A percentile compares a stretch with the other conserved stretches of the same genome.
Evolutionary conservation across 306 rosid genomes (phyloP).

Genomic region (Vigna nakashimae): DNA sequence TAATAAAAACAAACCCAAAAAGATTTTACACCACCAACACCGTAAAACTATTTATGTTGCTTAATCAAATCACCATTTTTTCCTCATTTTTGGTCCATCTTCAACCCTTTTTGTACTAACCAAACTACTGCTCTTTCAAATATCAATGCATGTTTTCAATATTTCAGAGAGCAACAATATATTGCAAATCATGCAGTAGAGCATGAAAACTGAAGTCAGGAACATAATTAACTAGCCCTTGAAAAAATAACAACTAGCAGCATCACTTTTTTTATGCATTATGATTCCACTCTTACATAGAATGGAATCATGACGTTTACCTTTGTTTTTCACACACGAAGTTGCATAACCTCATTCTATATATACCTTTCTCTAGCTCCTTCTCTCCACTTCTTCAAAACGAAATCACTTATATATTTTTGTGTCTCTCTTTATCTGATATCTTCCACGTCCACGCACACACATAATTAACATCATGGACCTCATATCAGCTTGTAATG

Average conservation of each 20-base stretch:
- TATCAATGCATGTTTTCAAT: conserved; percentile 20
- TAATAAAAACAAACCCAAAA: conserved; percentile 20
- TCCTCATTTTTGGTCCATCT: no score
- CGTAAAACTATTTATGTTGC: neutral
- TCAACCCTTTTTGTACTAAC: no score
- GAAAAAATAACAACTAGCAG: conserved; percentile 23
- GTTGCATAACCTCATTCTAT: conserved; percentile 19
- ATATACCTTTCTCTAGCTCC: neutral
- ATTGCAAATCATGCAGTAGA: neutral
- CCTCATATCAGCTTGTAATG: conserved; percentile 45
- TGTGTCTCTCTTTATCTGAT: conserved; percentile 36
- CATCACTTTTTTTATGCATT: conserved; percentile 24
- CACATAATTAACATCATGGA: conserved; percentile 39
- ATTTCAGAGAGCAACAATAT: neutral
- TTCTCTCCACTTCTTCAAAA: neutral
- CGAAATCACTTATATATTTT: conserved; percentile 21
- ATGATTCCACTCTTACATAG: conserved; percentile 31
- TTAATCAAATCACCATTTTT: no score
- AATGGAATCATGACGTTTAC: conserved; percentile 24
- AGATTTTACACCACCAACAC: conserved; percentile 2
- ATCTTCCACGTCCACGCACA: conserved; percentile 39
- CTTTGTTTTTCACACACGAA: conserved; percentile 43
- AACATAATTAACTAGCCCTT: conserved; percentile 30
- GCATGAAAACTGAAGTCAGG: conserved; percentile 7
- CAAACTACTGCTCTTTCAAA: no score